Conservation (phyloP, 306 rosid species). For the Acacia melanoxylon region DNA sequence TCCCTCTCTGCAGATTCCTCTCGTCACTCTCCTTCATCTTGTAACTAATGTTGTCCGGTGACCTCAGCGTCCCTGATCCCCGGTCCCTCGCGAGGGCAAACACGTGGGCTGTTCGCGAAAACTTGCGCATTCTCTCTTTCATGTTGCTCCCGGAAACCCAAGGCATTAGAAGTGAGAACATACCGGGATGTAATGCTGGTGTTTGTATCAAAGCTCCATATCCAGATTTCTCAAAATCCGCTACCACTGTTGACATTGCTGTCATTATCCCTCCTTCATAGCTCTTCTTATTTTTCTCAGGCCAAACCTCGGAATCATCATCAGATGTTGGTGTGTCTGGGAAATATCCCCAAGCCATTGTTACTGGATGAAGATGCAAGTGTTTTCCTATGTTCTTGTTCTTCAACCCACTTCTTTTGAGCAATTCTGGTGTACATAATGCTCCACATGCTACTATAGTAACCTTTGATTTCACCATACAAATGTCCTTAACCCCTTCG, state of each 20-base stretch:
- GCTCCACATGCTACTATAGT: slow-evolving; percentile 85
- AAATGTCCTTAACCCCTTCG: slow-evolving; percentile 49
- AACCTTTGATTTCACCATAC: slow-evolving; percentile 75
- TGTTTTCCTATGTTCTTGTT: slow-evolving; percentile 67
- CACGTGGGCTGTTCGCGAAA: slow-evolving; percentile 74
- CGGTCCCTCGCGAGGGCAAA: slow-evolving; percentile 79
- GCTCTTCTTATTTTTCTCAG: slow-evolving; percentile 61
- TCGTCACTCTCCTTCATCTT: slow-evolving; percentile 47
- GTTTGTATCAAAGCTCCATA: slow-evolving; percentile 82
- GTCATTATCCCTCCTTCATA: slow-evolving; percentile 94
- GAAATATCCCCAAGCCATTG: slow-evolving; percentile 90
- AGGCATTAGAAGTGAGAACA: slow-evolving; percentile 76
- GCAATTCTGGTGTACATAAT: slow-evolving; percentile 62
- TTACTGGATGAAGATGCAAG: slow-evolving; percentile 84
- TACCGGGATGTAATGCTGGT: slow-evolving; percentile 85
- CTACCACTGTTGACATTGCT: slow-evolving; percentile 73
- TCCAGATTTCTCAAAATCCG: slow-evolving; percentile 57
- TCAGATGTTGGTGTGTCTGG: slow-evolving; percentile 47
- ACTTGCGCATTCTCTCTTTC: slow-evolving; percentile 60
- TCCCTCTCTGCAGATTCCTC: slow-evolving; percentile 53
- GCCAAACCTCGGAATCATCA: slow-evolving; percentile 43
- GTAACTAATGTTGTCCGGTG: slow-evolving; percentile 48
- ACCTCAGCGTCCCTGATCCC: slow-evolving; percentile 59
- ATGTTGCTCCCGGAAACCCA: slow-evolving; percentile 75
- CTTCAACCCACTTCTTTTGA: slow-evolving; percentile 67